These are phyloP conservation scores for Pythium grandisporangium DNA, from an alignment of 352 stramenopile genomes.

Conservation along the genomic window DNA sequence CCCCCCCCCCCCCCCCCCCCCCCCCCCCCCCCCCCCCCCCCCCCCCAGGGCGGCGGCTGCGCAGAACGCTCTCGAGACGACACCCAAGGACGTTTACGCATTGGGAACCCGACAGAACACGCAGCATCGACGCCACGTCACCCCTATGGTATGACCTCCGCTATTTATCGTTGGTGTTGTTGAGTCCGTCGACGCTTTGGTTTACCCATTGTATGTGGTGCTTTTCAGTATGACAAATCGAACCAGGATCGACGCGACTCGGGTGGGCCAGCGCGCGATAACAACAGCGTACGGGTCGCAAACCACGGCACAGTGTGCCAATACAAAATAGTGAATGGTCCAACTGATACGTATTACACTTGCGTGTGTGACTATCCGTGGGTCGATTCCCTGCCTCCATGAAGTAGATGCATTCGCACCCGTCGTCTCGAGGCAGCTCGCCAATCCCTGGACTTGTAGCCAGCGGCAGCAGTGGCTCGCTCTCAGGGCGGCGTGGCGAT, in stretches of 20 bases:
- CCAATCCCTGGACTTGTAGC: slow-evolving; percentile 1
- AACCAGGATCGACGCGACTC: slow-evolving; percentile 12
- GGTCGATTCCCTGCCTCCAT: too few species aligned
- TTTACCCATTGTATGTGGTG: not conserved
- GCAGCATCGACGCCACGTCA: slow-evolving; percentile 54
- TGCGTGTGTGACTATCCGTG: too few species aligned
- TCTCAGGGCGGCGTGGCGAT: slow-evolving; percentile 34
- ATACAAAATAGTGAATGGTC: too few species aligned
- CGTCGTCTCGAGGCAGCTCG: slow-evolving; percentile 8
- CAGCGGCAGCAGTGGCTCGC: slow-evolving; percentile 19
- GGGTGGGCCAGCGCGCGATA: too few species aligned
- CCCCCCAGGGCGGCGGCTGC: slow-evolving; percentile 58
- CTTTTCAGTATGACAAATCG: slow-evolving; percentile 9
- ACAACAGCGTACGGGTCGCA: too few species aligned
- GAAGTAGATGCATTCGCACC: not conserved
- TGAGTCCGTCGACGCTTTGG: not conserved
- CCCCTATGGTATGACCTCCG: slow-evolving; percentile 47
- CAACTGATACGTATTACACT: too few species aligned
- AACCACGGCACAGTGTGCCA: too few species aligned
- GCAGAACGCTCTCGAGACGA: slow-evolving; percentile 46
- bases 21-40: too few species aligned
- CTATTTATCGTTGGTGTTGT: too few species aligned
- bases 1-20: too few species aligned
- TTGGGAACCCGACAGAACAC: slow-evolving; percentile 40
- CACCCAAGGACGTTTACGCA: slow-evolving; percentile 29